Evolutionary conservation across 768 basidiomycete genomes (phyloP).

Genomic region (Boletus subcaerulescens): DNA sequence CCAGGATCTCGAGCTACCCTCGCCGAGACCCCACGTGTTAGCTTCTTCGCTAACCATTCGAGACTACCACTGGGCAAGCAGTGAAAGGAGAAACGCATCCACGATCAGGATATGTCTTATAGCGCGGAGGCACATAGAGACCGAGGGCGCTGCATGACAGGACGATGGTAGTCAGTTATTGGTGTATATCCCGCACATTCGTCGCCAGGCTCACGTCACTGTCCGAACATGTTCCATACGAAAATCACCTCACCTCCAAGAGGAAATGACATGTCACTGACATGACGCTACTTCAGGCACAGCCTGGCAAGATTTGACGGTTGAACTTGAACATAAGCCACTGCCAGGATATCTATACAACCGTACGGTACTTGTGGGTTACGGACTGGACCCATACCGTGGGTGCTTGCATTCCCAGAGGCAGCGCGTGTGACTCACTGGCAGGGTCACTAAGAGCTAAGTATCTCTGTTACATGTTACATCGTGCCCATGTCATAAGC

Average conservation of each 20-base stretch:
- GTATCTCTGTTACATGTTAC: no score
- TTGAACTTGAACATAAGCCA: background rate
- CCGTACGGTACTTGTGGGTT: background rate
- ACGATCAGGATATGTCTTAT: slow-evolving; percentile 12
- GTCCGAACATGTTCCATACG: background rate
- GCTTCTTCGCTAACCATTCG: slow-evolving; percentile 10
- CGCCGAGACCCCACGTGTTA: background rate
- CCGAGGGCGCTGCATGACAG: slow-evolving; percentile 5
- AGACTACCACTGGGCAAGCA: background rate
- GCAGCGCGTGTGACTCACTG: background rate
- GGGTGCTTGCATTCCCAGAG: slow-evolving; percentile 1
- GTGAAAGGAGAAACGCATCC: background rate
- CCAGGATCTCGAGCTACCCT: background rate
- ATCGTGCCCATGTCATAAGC: no score
- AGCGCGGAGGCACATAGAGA: background rate
- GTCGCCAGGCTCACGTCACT: no score
- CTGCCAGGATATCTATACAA: background rate
- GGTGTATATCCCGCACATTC: slow-evolving; percentile 20
- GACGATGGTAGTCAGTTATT: slow-evolving; percentile 11
- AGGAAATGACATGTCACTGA: background rate
- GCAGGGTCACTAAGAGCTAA: no score
- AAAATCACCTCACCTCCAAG: slow-evolving; percentile 1
- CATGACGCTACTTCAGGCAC: slow-evolving; percentile 8
- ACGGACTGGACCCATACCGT: slow-evolving; percentile 7
- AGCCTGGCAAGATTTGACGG: background rate